Evolutionary conservation across 176 grass and related monocot genomes (phyloP).

Genomic region (Themeda triandra): DNA sequence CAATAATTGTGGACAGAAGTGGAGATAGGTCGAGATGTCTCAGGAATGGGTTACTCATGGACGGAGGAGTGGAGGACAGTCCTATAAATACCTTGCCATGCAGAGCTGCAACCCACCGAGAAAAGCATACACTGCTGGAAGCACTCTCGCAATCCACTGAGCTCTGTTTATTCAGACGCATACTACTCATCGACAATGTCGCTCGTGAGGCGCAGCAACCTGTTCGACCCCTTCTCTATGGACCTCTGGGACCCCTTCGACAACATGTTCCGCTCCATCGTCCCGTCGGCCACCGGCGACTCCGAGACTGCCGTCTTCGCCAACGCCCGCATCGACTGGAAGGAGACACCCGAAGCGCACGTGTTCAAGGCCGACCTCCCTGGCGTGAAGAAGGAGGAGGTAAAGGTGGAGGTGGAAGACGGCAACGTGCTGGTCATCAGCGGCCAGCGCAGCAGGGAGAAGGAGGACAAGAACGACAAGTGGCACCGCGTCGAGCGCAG

Average conservation of each 20-base stretch:
- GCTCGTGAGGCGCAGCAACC: slow-evolving; percentile 35
- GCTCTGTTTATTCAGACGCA: not conserved
- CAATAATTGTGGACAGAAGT: not conserved
- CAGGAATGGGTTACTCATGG: not conserved
- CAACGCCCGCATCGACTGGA: slow-evolving; percentile 41
- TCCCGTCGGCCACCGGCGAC: not conserved
- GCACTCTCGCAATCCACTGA: not conserved
- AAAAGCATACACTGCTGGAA: not conserved
- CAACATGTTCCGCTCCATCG: slow-evolving; percentile 20
- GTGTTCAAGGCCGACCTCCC: slow-evolving; percentile 56
- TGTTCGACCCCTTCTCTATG: slow-evolving; percentile 52
- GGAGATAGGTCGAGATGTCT: not conserved
- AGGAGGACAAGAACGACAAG: slow-evolving; percentile 47
- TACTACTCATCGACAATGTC: slow-evolving; percentile 21
- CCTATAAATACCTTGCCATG: not conserved
- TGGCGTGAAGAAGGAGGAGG: slow-evolving; percentile 56
- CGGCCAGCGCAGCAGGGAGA: slow-evolving; percentile 42
- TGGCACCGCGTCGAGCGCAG: slow-evolving; percentile 55
- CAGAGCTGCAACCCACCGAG: not conserved
- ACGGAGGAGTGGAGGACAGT: no score
- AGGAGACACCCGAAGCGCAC: slow-evolving; percentile 47
- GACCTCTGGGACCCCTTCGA: slow-evolving; percentile 48
- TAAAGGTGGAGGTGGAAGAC: slow-evolving; percentile 56
- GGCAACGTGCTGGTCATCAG: slow-evolving; percentile 44
- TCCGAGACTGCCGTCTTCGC: slow-evolving; percentile 14